Evolutionary conservation across 257 asterid species (phyloP).

Genomic region (Prunella vulgaris): DNA sequence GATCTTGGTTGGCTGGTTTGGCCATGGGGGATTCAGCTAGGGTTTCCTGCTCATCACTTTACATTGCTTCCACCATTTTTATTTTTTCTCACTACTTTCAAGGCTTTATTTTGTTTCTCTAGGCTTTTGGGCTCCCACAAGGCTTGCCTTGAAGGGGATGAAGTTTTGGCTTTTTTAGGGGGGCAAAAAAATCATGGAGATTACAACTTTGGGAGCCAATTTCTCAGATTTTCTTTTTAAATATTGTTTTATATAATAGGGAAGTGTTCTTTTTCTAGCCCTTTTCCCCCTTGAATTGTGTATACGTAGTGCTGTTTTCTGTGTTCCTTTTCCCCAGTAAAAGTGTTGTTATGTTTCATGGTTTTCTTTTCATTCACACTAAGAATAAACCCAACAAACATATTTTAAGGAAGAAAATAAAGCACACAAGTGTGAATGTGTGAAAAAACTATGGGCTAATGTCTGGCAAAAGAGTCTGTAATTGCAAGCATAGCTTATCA

Average conservation of each 20-base stretch:
- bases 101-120: conserved; percentile 18
- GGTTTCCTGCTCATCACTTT: conserved; percentile 28
- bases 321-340: not conserved
- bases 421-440: conserved; percentile 19
- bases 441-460: conserved; percentile 15
- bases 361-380: not conserved
- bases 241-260: conserved; percentile 4
- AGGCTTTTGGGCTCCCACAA: conserved; percentile 26
- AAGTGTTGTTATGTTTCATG: not conserved
- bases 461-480: conserved; percentile 21
- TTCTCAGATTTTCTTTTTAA: not conserved
- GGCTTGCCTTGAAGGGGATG: conserved; percentile 19
- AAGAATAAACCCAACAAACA: not conserved
- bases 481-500: conserved; percentile 41
- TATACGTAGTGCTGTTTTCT: conserved; percentile 21
- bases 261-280: not conserved
- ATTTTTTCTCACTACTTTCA: conserved; percentile 27
- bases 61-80: conserved; percentile 18
- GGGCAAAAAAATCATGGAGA: conserved; percentile 20
- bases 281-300: conserved; percentile 27
- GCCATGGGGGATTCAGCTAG: conserved; percentile 76
- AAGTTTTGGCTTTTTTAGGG: conserved; percentile 27
- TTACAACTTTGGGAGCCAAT: conserved; percentile 24
- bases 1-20: conserved; percentile 84
- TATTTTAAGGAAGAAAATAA: not conserved